Evolutionary conservation across 768 basidiomycete species (phyloP), one percentile per base, ranked within the genome.

Genomic region (Pisolithus orientalis): DNA sequence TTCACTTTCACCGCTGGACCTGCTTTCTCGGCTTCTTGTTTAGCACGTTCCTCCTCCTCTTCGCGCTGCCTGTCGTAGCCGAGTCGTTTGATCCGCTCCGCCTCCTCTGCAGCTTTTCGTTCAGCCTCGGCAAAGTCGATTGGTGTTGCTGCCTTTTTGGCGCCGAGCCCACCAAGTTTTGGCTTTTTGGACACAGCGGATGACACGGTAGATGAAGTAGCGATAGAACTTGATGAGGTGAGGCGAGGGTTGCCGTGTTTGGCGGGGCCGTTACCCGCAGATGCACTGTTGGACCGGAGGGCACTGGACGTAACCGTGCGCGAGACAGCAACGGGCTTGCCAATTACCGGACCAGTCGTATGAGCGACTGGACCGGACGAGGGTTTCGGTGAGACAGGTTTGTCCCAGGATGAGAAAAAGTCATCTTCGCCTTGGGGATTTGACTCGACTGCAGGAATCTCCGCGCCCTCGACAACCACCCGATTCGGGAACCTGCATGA

Each of bases 341-440:
- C 85, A 39, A 87, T 69, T 28, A 76, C 72, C 14, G 87, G 84
- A 3, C 84, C 81, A 1, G 78, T 71, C 1, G 76, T 60, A 21
- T 74, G 67, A 34, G 79, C 70, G 4, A 79, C 72, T 3, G 82
- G 72, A n/a, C 79, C 68, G 10, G 84, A 69, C 4, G 76, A 62
- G 1, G 79, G 56, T 64, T 79, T 82, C 5, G 80, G 78, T 6
- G 80, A 78, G 32, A 68, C 17, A 1, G 90, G 86, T 66, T 95
- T 95, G 57, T 94, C 93, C 94, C 95, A 98, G 27, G 90, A 88
- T 44, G 90, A 84, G 72, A 97, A 99, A 71, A 99, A 99, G 65
- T 97, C 94, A 8, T 96, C 94, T 49, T 92, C 92, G 0, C 72
- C 71, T 42, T 77, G 75, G 54, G 65, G 65, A 50, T 70, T 74